Conservation (phyloP, 176 grass and related monocot genomes). For the Rhynchospora breviuscula region DNA sequence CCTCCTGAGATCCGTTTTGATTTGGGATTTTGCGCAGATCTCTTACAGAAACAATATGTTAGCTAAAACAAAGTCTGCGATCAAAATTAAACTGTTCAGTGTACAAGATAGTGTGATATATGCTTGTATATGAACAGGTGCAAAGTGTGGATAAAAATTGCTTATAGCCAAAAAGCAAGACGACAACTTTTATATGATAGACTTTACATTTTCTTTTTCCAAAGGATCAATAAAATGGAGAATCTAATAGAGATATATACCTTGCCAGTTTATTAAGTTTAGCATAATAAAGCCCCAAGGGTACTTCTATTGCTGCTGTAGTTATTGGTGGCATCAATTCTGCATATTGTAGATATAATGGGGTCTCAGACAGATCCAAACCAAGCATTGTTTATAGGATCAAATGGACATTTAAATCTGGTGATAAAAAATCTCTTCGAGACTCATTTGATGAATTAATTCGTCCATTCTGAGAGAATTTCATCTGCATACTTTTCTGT, state of each 20-base stretch:
- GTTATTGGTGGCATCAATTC: neutral
- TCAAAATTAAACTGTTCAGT: neutral
- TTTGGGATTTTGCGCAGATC: constrained; percentile 54
- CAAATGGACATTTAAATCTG: neutral
- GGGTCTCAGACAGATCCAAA: neutral
- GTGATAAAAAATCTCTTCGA: neutral
- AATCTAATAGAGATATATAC: neutral
- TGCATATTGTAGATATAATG: neutral
- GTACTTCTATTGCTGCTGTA: neutral
- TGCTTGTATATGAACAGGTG: neutral
- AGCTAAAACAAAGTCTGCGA: constrained; percentile 35
- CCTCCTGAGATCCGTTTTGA: constrained; percentile 77
- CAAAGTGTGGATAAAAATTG: neutral
- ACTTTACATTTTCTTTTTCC: neutral
- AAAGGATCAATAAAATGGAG: neutral
- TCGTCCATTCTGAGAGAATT: neutral
- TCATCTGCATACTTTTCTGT: neutral
- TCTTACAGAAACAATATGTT: constrained; percentile 74
- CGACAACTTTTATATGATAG: neutral
- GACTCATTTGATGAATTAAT: neutral
- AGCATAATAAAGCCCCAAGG: neutral
- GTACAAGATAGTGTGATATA: neutral
- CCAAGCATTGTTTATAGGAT: neutral
- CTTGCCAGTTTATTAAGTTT: neutral
- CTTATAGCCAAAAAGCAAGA: neutral